Conservation (phyloP, 192 early-diverging fungal species). For the Umbelopsis sp. region DNA sequence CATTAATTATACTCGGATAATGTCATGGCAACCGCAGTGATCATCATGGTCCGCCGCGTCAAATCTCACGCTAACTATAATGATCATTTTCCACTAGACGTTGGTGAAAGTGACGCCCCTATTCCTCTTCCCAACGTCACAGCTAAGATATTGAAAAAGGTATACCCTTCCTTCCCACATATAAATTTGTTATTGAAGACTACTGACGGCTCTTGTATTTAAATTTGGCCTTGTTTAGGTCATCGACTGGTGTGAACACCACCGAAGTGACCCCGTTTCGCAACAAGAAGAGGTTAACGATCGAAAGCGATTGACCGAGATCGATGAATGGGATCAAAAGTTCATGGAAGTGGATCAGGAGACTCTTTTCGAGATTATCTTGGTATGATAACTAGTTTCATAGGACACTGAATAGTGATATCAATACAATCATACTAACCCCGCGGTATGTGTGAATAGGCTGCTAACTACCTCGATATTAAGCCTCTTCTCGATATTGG, state of each 20-base stretch:
- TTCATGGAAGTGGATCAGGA: constrained; percentile 82
- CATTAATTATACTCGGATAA: neutral
- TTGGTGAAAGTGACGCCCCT: constrained; percentile 64
- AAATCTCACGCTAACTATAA: neutral
- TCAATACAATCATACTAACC: neutral
- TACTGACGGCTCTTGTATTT: no score
- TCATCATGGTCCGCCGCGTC: neutral
- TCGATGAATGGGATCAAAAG: constrained; percentile 79
- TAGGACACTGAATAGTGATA: neutral
- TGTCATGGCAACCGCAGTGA: no score
- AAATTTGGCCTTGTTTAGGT: constrained; percentile 40
- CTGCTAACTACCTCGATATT: constrained; percentile 94
- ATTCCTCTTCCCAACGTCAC: constrained; percentile 84
- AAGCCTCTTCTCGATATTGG: constrained; percentile 95
- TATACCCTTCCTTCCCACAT: constrained; percentile 22
- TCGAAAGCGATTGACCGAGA: constrained; percentile 69
- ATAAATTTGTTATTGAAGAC: no score
- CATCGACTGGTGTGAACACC: constrained; percentile 83
- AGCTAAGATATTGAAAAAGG: constrained; percentile 71
- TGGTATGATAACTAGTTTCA: constrained; percentile 38
- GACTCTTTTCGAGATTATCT: constrained; percentile 78
- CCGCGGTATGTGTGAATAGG: constrained; percentile 36
- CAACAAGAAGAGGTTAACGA: constrained; percentile 52
- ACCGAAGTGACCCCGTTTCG: constrained; percentile 64
- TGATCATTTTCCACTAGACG: constrained; percentile 39